Percentiles rank a stretch among this genome's conserved stretches.
Evolutionary conservation across 2,329 filamentous ascomycete genomes (phyloP).

Genomic region (Botrytis hyacinthi): DNA sequence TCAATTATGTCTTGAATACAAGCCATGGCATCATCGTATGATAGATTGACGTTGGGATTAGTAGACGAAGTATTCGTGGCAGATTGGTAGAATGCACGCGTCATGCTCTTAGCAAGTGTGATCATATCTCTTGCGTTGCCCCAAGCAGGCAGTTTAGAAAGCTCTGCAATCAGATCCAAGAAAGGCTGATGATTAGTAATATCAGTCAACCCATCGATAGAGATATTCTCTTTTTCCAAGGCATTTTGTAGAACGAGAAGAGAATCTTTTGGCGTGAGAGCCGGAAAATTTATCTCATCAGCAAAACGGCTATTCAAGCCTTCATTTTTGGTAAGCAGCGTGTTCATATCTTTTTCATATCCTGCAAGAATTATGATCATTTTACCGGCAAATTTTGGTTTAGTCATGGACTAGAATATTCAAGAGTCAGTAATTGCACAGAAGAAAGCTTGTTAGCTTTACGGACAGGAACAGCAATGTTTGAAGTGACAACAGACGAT

Average conservation of each 20-base stretch:
- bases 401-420: constrained; percentile 38
- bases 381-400: constrained; percentile 49
- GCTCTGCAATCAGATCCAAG: constrained; percentile 38
- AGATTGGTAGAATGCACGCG: constrained; percentile 35
- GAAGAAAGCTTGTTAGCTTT: not conserved
- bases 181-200: constrained; percentile 33
- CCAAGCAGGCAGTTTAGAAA: constrained; percentile 46
- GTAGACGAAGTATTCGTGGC: constrained; percentile 15
- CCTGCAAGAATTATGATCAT: constrained; percentile 57
- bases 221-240: constrained; percentile 38
- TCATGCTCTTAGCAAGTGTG: constrained; percentile 48
- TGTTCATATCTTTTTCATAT: constrained; percentile 55
- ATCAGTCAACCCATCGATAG: constrained; percentile 28
- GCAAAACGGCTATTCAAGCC: constrained; percentile 56
- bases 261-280: constrained; percentile 40
- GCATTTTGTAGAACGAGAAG: constrained; percentile 41
- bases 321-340: constrained; percentile 50
- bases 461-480: not conserved
- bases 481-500: not conserved
- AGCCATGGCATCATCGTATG: constrained; percentile 24
- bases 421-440: not conserved
- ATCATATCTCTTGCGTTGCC: constrained; percentile 54
- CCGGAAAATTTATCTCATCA: constrained; percentile 47
- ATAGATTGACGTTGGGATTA: constrained; percentile 26
- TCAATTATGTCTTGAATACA: constrained; percentile 33